Evolutionary conservation across 805 yeast species (phyloP).

Genomic region (Barnettozyma siamensis): DNA sequence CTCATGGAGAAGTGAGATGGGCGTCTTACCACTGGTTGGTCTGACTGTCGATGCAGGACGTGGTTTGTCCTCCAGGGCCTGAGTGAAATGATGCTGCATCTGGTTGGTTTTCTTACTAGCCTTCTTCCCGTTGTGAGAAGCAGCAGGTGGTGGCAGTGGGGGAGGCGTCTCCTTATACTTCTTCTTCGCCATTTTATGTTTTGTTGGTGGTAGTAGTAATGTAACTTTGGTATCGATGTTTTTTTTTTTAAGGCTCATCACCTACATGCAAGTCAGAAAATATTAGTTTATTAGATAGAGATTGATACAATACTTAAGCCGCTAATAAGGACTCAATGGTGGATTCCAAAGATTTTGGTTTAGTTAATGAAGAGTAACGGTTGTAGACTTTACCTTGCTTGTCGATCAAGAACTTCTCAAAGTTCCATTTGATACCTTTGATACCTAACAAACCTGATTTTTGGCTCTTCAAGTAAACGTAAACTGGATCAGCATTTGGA

Average conservation of each 20-base stretch:
- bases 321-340: conserved; percentile 54
- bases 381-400: conserved; percentile 55
- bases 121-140: background rate
- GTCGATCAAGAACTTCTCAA: conserved; percentile 65
- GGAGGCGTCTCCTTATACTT: conserved; percentile 1
- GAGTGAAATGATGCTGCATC: too few species aligned
- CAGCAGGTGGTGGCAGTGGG: conserved; percentile 1
- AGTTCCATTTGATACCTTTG: conserved; percentile 72
- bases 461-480: conserved; percentile 65
- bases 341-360: conserved; percentile 55
- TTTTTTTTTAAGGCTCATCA: conserved; percentile 1
- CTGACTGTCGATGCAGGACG: conserved; percentile 14
- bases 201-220: background rate
- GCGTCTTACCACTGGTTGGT: conserved; percentile 64
- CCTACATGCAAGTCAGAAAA: background rate
- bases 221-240: background rate
- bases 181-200: conserved; percentile 2
- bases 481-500: conserved; percentile 70
- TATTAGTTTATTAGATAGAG: background rate
- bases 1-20: conserved; percentile 80
- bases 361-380: conserved; percentile 62
- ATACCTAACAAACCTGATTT: conserved; percentile 60
- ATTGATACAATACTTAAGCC: conserved; percentile 10
- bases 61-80: conserved; percentile 3
- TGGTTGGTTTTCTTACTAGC: background rate